Evolutionary conservation across 768 basidiomycete genomes (phyloP).

Genomic region (Collybiopsis luxurians): DNA sequence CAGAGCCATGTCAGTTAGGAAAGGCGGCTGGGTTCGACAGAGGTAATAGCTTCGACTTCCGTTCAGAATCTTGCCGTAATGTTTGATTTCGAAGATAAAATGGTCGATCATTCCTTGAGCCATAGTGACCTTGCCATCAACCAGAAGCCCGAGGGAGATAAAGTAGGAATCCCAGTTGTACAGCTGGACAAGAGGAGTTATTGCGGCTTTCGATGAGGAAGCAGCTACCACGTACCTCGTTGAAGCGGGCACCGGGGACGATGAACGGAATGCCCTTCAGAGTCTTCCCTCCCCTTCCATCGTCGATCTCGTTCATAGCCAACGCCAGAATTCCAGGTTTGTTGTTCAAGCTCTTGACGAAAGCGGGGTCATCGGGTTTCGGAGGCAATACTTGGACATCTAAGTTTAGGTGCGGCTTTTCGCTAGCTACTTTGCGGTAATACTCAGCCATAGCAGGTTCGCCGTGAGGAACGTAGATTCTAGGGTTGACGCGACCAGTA

Average conservation of each 20-base stretch:
- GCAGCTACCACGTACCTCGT: slow-evolving; percentile 58
- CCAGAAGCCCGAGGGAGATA: slow-evolving; percentile 88
- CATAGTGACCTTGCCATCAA: slow-evolving; percentile 92
- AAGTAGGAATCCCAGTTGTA: slow-evolving; percentile 98
- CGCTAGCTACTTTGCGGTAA: slow-evolving; percentile 85
- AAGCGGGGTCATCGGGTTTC: slow-evolving; percentile 82
- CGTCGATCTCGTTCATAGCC: slow-evolving; percentile 91
- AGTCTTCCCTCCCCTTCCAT: slow-evolving; percentile 72
- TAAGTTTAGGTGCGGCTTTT: slow-evolving; percentile 92
- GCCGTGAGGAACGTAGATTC: slow-evolving; percentile 92
- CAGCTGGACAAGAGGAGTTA: slow-evolving; percentile 43
- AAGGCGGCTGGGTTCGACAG: slow-evolving; percentile 94
- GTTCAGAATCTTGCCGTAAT: slow-evolving; percentile 96
- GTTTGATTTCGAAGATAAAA: slow-evolving; percentile 98
- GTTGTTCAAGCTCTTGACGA: slow-evolving; percentile 89
- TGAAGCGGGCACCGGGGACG: slow-evolving; percentile 93
- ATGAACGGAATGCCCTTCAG: slow-evolving; percentile 95
- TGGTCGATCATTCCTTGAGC: slow-evolving; percentile 99
- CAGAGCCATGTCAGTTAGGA: slow-evolving; percentile 97
- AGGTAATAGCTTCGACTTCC: slow-evolving; percentile 95
- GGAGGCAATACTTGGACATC: slow-evolving; percentile 89
- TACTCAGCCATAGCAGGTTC: slow-evolving; percentile 96
- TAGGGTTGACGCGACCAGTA: slow-evolving; percentile 82
- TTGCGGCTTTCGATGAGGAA: slow-evolving; percentile 2
- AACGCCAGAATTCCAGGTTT: slow-evolving; percentile 94